Base-by-base conservation (phyloP, 495 filamentous ascomycete genomes). In the Talaromyces wortmannii region DNA sequence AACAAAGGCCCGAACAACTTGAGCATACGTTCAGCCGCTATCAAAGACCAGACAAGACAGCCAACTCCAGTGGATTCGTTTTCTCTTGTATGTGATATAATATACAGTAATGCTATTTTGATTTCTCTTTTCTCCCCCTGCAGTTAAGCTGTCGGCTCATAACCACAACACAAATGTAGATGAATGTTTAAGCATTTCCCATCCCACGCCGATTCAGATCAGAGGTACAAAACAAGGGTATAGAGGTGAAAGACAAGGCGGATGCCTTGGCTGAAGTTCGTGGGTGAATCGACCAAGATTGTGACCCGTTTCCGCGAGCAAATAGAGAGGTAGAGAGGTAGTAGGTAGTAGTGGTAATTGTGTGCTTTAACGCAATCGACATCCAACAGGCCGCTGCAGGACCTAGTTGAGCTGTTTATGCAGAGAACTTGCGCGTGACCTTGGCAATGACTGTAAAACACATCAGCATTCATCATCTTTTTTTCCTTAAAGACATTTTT, bases 341-440 rank as follows among this genome's bases (percentile, higher is more conserved):
- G 56, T 43, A 40, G 43, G 49, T 50, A 50, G 23, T 47, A 45
- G 50, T 7, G 48, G 18, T 13, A 40, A 5, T 40, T 40, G 48
- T 49, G n/a, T 31, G 32, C 17, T 30, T 15, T 23, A 31, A 23
- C 23, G 23, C 23, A 23, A 23, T 13, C 13, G 36, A 40, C 36
- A 40, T 40, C 36, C 8, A 10, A 40, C 36, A 40, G 54, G 23
- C 45, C 54, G 31, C 46, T 53, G 43, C 47, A 46, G 47, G 29
- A 33, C 46, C 45, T n/a, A 48, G 23, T 48, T 33, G 48, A n/a
- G 16, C 10, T 15, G 54, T 62, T 71, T 66, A 77, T 56, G 74
- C 67, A 42, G 90, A 91, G 80, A 96, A 96, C 70, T 86, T 89
- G 74, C 90, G 85, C 62, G 91, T 92, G 66, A 97, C 74, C 84